Percentiles rank a stretch among this genome's conserved stretches.
Conservation (phyloP, 2,329 filamentous ascomycete genomes). For the Curvularia sp. region DNA sequence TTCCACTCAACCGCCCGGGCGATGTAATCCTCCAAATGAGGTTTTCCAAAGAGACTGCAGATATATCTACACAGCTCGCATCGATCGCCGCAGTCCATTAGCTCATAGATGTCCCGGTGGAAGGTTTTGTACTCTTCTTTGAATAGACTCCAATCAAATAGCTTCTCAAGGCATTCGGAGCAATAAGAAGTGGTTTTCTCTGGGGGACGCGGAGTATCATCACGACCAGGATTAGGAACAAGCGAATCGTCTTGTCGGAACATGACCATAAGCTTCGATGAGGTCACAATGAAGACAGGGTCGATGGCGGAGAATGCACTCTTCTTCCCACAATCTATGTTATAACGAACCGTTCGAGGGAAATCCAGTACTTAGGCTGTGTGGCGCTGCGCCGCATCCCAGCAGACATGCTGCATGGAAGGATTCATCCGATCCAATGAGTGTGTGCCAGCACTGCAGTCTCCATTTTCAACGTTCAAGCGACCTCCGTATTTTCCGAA, state of each 20-base stretch:
- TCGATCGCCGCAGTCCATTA: not conserved
- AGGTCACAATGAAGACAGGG: not conserved
- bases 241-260: not conserved
- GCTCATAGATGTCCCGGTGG: not conserved
- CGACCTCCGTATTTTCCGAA: not conserved
- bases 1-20: not conserved
- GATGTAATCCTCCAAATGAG: not conserved
- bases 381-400: not conserved
- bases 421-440: not conserved
- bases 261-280: not conserved
- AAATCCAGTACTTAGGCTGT: not conserved
- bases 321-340: not conserved
- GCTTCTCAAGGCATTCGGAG: conserved; percentile 1
- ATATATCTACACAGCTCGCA: conserved; percentile 9
- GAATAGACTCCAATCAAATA: not conserved
- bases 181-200: not conserved
- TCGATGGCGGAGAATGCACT: not conserved
- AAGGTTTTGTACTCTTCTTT: not conserved
- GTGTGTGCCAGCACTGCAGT: conserved; percentile 1
- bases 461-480: not conserved
- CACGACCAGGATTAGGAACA: not conserved
- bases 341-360: not conserved
- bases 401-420: not conserved
- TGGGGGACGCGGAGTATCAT: not conserved
- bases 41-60: conserved; percentile 3